These are phyloP conservation scores for Spathaspora gorwiae DNA, from an alignment of 805 yeast genomes.

Conservation along the genomic window DNA sequence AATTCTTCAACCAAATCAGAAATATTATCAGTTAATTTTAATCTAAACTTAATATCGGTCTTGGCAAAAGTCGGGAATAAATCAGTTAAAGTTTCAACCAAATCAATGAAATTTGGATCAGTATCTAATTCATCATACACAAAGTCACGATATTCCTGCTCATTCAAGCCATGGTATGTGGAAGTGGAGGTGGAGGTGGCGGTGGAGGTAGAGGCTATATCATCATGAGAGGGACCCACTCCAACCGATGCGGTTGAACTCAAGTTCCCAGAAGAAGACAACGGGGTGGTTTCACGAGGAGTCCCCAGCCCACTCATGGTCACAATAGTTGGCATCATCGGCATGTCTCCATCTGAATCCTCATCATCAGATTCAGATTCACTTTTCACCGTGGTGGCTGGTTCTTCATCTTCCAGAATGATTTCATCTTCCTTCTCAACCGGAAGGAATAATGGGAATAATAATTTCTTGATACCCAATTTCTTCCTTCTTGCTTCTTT, in stretches of 20 bases:
- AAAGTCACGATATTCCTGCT: not conserved
- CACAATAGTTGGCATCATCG: not conserved
- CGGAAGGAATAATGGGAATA: not conserved
- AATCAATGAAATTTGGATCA: constrained; percentile 7
- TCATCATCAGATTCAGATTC: not conserved
- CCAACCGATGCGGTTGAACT: not conserved
- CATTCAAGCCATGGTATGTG: not conserved
- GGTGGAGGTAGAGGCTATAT: not conserved
- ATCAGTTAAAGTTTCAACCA: constrained; percentile 19
- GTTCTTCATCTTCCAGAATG: not conserved
- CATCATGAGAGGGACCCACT: not conserved
- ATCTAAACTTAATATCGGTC: constrained; percentile 22
- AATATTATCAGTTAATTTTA: constrained; percentile 18
- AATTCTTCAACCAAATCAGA: constrained; percentile 23
- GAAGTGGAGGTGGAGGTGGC: not conserved
- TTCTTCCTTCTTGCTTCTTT: not conserved
- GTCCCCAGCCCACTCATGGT: not conserved
- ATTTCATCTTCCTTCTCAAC: not conserved
- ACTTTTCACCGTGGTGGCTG: not conserved
- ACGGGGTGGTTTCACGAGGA: not conserved
- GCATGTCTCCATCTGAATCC: not conserved
- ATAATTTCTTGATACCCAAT: not conserved
- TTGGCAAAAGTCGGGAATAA: constrained; percentile 23
- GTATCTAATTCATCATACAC: constrained; percentile 9
- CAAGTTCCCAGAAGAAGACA: not conserved